Base-by-base conservation (phyloP, 768 basidiomycete species). In the Hydnum rufescens region DNA sequence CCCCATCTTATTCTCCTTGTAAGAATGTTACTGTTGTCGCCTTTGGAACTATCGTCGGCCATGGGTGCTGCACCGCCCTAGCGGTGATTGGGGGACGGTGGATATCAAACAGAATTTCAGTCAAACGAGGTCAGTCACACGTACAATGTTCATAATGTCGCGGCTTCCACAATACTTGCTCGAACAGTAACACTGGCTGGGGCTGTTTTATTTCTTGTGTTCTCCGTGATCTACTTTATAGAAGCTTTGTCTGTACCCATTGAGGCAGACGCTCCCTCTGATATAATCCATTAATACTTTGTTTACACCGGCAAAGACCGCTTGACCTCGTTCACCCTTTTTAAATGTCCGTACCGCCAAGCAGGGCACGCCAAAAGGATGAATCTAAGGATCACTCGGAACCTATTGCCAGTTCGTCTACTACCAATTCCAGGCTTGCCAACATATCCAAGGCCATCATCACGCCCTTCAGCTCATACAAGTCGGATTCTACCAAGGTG, bases 11-110 rank as follows among this genome's bases (percentile, higher is more conserved):
- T 8, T 6, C 6, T 16, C 6, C 26, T 8, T 25, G 32, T 32
- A 62, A 96, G 92, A 95, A 90, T 62, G 82, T 96, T 3, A 89
- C 85, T 58, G 71, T 95, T 26, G 85, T 97, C 43, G 82, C 87
- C 0, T 60, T 88, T 5, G 95, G 95, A 2, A 97, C 95, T 0
- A 74, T 95, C 32, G 60, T 88, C 3, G 92, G 93, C 2, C 95
- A 96, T 64, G 74, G 76, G 1, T 73, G 75, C 53, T 97, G 92
- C 65, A 95, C 90, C 0, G 74, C 76, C 1, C 71, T 90, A 0
- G 95, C 93, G 4, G 88, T 97, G 47, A 70, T 95, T n/a, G 92
- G 86, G 0, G 95, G 95, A 2, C 76, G 87, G 18, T 95, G 82
- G 62, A 68, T 96, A 29, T 89, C 90, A 0, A 92, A 83, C 2